Percentiles rank a stretch among this genome's conserved stretches.
Conservation (phyloP, 345 rosid species). For the Euclidium syriacum region DNA sequence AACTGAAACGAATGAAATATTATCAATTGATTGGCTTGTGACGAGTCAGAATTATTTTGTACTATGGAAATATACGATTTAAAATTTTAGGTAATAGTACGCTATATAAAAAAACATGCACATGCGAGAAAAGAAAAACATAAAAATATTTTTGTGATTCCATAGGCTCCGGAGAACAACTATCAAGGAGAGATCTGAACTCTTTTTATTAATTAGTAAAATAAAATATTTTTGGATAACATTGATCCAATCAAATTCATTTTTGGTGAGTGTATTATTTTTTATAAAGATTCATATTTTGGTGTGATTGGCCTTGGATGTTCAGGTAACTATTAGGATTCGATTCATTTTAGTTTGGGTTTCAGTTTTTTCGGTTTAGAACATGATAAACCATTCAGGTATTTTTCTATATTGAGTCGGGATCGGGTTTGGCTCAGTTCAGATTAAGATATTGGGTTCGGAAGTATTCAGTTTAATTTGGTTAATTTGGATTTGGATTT, state of each 20-base stretch:
- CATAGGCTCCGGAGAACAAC: slow-evolving; percentile 12
- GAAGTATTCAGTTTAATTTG: too few species aligned
- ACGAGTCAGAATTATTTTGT: neutral
- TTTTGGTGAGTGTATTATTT: neutral
- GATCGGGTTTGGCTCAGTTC: too few species aligned
- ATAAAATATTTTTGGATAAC: slow-evolving; percentile 3
- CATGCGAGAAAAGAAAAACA: neutral
- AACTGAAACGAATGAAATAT: too few species aligned
- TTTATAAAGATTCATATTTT: too few species aligned
- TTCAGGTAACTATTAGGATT: too few species aligned
- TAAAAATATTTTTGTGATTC: slow-evolving; percentile 2
- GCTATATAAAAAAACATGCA: neutral
- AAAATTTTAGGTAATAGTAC: neutral
- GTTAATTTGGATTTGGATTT: too few species aligned
- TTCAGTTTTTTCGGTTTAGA: too few species aligned
- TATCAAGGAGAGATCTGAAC: slow-evolving; percentile 25
- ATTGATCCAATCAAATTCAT: slow-evolving; percentile 20
- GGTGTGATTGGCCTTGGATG: too few species aligned
- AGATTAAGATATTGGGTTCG: too few species aligned
- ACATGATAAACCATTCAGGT: too few species aligned
- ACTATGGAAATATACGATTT: neutral
- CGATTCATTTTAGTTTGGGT: too few species aligned
- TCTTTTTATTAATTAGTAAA: neutral
- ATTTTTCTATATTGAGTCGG: too few species aligned
- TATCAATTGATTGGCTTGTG: neutral